Percentiles rank a stretch among this genome's conserved stretches.
Evolutionary conservation across 2,329 filamentous ascomycete genomes (phyloP).

Genomic region (Juglanconis juglandina): DNA sequence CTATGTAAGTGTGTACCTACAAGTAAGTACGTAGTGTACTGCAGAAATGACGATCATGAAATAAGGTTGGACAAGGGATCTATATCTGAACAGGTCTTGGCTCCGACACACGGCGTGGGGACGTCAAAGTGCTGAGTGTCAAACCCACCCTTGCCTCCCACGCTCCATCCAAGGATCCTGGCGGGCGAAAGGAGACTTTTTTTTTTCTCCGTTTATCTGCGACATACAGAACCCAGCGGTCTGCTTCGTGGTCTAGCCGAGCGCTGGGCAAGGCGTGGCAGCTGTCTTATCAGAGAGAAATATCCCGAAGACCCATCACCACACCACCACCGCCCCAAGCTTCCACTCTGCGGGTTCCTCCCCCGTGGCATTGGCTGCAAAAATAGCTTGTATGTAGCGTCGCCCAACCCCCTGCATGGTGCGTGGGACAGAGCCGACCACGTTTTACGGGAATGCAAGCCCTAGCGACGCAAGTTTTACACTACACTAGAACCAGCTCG

Average conservation of each 20-base stretch:
- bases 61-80: constrained; percentile 12
- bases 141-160: constrained; percentile 8
- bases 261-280: not conserved
- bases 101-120: constrained; percentile 11
- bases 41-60: not conserved
- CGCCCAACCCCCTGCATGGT: not conserved
- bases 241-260: not conserved
- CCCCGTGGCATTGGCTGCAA: not conserved
- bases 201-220: not conserved
- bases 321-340: not conserved
- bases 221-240: not conserved
- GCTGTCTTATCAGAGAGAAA: not conserved
- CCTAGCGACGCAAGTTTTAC: not conserved
- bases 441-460: constrained; percentile 9
- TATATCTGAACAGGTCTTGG: constrained; percentile 7
- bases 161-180: not conserved
- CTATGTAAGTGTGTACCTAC: no score
- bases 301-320: constrained; percentile 9
- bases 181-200: not conserved
- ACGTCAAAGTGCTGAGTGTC: constrained; percentile 8
- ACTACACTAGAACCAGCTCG: not conserved
- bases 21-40: no score
- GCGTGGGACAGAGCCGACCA: constrained; percentile 5
- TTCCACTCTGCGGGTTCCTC: not conserved
- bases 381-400: not conserved